Evolutionary conservation across 2,329 filamentous ascomycete species (phyloP), one percentile per base, ranked within the genome.

Genomic region (Xylaria sp.): DNA sequence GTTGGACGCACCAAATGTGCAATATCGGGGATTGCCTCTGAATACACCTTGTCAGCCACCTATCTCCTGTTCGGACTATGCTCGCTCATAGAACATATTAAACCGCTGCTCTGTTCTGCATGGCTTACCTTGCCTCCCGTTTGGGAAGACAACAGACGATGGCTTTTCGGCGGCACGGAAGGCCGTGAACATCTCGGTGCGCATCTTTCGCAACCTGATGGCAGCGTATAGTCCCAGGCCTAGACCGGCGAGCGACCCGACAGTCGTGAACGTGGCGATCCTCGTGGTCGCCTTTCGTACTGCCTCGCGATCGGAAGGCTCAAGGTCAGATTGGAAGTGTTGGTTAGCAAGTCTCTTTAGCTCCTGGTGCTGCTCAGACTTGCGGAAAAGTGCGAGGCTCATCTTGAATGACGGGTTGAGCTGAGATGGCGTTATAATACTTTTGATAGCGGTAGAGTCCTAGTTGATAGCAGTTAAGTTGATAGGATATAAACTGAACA

Each of bases 161-260:
- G 90, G 90, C 76, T 86, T 87, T 75, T 91, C 87, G 60, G 83
- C 79, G 0, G 88, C 84, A 23, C 85, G 83, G 79, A 92, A 88
- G 7, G 87, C 85, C 50, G 84, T 83, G 80, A 90, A 91, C 77
- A 90, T 85, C n/a, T 83, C 81, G 36, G 81, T 78, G 53, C 90
- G 84, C 67, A 85, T 83, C 45, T 79, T 79, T 45, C 90, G 83
- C 12, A 91, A 76, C 10, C 88, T 82, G 70, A 85, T 84, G 3
- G 89, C 89, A 18, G 88, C 79, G 63, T 84, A 85, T 25, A 88
- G 70, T 3, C 89, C 89, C 0, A 92, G 80, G 0, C 85, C 86
- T 2, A 92, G 76, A 3, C 90, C 90, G 2, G 89, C 69, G 6
- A 87, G 75, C 1, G 89, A 89, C 39, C 89, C 90, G 65, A 91